phyloP scores from a whole-genome alignment of 2,329 filamentous ascomycete genomes.

The Pseudogymnoascus sp. region DNA sequence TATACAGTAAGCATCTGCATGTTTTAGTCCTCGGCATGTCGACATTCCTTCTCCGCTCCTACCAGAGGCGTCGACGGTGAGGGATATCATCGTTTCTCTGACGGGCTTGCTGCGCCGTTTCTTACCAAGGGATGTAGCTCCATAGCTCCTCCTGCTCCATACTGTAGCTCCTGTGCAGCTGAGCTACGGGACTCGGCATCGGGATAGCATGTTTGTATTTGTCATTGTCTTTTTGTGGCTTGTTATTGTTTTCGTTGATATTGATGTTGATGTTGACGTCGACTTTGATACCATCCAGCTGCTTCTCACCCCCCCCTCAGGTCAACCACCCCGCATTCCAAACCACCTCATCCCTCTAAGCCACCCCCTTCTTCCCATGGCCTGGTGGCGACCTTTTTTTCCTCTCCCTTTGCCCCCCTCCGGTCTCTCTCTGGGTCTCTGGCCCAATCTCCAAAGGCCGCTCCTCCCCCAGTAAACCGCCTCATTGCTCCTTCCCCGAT shows the following conservation, averaged over 20 bases:
- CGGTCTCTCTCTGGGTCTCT: neutral
- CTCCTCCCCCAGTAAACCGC: neutral
- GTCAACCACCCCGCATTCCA: neutral
- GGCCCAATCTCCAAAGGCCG: neutral
- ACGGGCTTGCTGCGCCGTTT: conserved; percentile 9
- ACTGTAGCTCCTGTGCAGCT: neutral
- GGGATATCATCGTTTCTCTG: conserved; percentile 24
- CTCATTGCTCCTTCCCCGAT: neutral
- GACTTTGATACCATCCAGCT: neutral
- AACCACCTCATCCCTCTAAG: neutral
- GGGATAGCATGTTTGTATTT: neutral
- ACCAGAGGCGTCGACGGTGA: neutral
- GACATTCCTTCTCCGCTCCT: neutral
- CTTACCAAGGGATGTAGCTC: neutral
- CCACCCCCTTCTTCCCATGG: neutral
- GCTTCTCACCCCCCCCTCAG: neutral
- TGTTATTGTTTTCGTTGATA: neutral
- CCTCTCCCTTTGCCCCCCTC: neutral
- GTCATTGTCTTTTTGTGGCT: neutral
- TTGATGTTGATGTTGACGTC: neutral
- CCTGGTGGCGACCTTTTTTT: neutral
- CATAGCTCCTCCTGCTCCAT: neutral
- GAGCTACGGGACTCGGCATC: neutral
- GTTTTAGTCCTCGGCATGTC: neutral
- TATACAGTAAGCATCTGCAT: neutral